phyloP scores from a whole-genome alignment of 176 grass and related monocot species.

The Chrysopogon serrulatus region DNA sequence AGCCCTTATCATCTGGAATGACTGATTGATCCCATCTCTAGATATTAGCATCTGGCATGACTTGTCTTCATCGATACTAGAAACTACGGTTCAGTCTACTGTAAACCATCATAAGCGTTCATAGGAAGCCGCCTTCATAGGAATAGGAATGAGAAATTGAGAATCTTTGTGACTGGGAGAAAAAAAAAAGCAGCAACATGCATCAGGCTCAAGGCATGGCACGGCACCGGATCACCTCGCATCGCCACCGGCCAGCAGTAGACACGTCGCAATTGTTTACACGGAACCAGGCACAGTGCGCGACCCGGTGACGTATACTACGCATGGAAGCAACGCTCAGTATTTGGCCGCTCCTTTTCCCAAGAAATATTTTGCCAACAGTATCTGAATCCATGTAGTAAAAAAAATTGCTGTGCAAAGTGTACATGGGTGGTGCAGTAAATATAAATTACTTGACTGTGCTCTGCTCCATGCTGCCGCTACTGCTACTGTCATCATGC shows the following conservation, averaged over 20 bases:
- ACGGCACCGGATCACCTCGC: not conserved
- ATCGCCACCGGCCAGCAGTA: not conserved
- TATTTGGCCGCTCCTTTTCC: slow-evolving; percentile 13
- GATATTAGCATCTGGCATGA: too few relatives aligned
- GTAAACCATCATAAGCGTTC: not conserved
- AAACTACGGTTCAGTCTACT: too few relatives aligned
- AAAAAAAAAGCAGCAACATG: not conserved
- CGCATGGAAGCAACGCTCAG: not conserved
- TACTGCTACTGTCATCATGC: slow-evolving; percentile 6
- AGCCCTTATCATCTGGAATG: too few relatives aligned
- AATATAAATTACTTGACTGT: not conserved
- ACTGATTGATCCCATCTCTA: too few relatives aligned
- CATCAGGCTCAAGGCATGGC: not conserved
- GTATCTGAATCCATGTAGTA: too few relatives aligned
- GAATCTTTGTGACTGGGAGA: not conserved
- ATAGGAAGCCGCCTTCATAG: not conserved
- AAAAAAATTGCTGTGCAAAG: too few relatives aligned
- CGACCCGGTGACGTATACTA: not conserved
- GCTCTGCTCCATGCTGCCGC: not conserved
- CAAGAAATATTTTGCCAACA: not conserved
- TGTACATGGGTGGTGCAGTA: too few relatives aligned
- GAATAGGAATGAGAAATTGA: too few relatives aligned
- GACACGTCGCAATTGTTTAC: slow-evolving; percentile 32
- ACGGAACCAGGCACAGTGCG: slow-evolving; percentile 23
- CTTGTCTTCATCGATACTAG: not conserved